Evolutionary conservation across 768 basidiomycete genomes (phyloP), one percentile per base, ranked within the genome.

Genomic region (Lentinula sp.): DNA sequence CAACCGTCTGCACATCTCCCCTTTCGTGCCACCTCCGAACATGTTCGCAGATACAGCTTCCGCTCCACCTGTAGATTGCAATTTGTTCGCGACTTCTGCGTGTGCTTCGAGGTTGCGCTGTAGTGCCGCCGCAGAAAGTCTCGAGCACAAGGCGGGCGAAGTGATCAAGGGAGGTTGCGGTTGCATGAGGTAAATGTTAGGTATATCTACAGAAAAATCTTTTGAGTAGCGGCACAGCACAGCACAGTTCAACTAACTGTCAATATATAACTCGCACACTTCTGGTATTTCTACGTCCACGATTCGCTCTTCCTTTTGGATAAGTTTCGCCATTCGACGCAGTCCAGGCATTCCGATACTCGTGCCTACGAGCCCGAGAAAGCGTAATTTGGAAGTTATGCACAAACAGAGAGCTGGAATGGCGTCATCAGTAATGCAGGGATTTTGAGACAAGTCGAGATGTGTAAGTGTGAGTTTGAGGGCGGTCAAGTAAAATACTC

Each of bases 101-200:
- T 88, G 86, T 1, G 79, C 86, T 18, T 74, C 72, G 4, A 89
- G 76, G 64, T 89, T 88, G 10, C 81, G 74, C 63, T 77, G 78
- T 34, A 88, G 72, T 0, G 83, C 84, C 1, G 73, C 71, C 4
- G 65, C 62, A 15, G 84, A 80, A 11, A 87, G 74, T 10, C 70
- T 68, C 13, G 68, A 55, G 63, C 81, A 82, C 16, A 71, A 62
- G 7, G 65, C 61, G 4, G 82, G 77, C 51, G 78, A 71, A 15
- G 69, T 70, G 61, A 87, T 77, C 40, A 87, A 74, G 7, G 86
- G 85, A 0, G 84, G 77, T 0, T 57, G 56, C 3, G 77, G 77
- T 32, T 81, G 60, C 42, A 83, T 32, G 18, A 82, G 71, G 70
- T 87, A 87, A 60, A 78, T 70, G 4, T 68, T 66, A 35, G 78